phyloP scores from a whole-genome alignment of 164 flowering plant genomes.

The Kingdonia uniflora region DNA sequence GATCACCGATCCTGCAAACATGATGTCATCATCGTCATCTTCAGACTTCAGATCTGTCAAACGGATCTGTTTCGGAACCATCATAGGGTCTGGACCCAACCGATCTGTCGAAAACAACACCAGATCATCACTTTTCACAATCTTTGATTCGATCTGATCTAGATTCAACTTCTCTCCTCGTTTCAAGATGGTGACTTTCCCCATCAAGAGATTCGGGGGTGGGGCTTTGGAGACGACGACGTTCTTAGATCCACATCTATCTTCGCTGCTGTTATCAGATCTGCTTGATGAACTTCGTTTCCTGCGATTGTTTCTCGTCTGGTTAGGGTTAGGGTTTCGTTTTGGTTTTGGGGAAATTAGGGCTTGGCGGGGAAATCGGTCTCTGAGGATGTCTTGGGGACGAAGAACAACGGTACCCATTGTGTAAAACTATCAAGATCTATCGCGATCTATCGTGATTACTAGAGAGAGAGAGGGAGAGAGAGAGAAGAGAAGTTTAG shows the following conservation, averaged over 20 bases:
- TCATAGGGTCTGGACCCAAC: constrained; percentile 24
- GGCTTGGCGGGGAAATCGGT: constrained; percentile 10
- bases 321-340: neutral
- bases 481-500: neutral
- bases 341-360: neutral
- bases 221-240: constrained; percentile 1
- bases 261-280: neutral
- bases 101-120: constrained; percentile 10
- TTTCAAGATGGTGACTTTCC: constrained; percentile 33
- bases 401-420: constrained; percentile 25
- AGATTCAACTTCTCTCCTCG: constrained; percentile 22
- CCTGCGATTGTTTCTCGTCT: neutral
- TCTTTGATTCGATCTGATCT: neutral
- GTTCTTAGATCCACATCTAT: neutral
- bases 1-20: constrained; percentile 42
- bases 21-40: constrained; percentile 12
- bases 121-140: constrained; percentile 10
- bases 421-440: neutral
- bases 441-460: no score
- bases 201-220: constrained; percentile 18
- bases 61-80: constrained; percentile 22
- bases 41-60: constrained; percentile 6
- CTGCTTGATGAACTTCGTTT: neutral
- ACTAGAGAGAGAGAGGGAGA: neutral
- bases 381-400: constrained; percentile 15